These are phyloP conservation scores for Candida sanyaensis DNA, from an alignment of 1,139 yeast genomes.

Conservation along the genomic window DNA sequence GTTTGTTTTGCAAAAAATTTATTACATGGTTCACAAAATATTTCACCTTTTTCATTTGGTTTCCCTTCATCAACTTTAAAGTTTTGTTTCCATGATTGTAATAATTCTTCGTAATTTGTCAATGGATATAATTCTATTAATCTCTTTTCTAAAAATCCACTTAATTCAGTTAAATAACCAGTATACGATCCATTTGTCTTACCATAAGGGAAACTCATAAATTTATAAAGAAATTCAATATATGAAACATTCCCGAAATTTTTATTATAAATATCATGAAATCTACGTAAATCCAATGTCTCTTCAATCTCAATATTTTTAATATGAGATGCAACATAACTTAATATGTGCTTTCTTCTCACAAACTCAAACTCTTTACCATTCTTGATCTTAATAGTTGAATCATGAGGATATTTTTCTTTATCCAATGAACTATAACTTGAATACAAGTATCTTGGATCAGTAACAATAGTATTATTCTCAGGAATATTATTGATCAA, in stretches of 20 bases:
- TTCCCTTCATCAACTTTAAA: slow-evolving; percentile 24
- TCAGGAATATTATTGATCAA: slow-evolving; percentile 30
- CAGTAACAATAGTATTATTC: slow-evolving; percentile 26
- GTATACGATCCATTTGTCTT: slow-evolving; percentile 34
- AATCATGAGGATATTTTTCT: slow-evolving; percentile 13
- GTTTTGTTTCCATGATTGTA: slow-evolving; percentile 32
- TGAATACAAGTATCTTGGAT: slow-evolving; percentile 33
- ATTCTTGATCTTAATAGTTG: slow-evolving; percentile 10
- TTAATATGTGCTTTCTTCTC: slow-evolving; percentile 40
- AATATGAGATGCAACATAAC: slow-evolving; percentile 52
- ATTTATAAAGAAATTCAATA: slow-evolving; percentile 49
- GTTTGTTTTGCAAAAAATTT: slow-evolving; percentile 64
- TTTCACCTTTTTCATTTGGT: slow-evolving; percentile 32
- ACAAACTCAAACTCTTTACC: slow-evolving; percentile 27
- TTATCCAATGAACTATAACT: slow-evolving; percentile 32
- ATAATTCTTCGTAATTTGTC: slow-evolving; percentile 33
- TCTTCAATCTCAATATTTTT: slow-evolving; percentile 16
- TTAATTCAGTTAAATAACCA: slow-evolving; percentile 44
- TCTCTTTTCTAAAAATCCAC: slow-evolving; percentile 48
- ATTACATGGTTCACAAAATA: slow-evolving; percentile 66
- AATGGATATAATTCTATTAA: slow-evolving; percentile 54
- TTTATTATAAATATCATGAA: slow-evolving; percentile 51
- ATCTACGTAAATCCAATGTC: slow-evolving; percentile 51
- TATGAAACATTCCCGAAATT: slow-evolving; percentile 45
- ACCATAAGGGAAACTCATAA: slow-evolving; percentile 40